phyloP scores from a whole-genome alignment of 495 filamentous ascomycete species.

The Viridothelium virens region DNA sequence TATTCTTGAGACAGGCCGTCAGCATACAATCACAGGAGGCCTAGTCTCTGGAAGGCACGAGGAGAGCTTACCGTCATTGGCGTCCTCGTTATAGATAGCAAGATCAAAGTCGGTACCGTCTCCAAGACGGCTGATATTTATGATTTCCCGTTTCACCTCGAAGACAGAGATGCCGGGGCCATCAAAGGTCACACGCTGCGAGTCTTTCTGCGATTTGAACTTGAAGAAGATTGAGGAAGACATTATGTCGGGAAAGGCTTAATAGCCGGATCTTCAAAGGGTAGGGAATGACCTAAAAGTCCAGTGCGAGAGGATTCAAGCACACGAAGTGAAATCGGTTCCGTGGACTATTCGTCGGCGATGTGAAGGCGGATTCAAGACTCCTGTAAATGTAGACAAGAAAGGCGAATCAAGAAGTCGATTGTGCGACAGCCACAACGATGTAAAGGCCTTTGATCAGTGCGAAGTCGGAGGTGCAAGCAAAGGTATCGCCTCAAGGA shows the following conservation, averaged over 20 bases:
- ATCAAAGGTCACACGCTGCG: conserved; percentile 89
- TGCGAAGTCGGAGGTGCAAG: background rate
- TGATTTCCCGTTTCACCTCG: conserved; percentile 97
- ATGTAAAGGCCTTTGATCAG: background rate
- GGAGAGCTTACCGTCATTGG: conserved; percentile 68
- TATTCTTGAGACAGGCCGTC: conserved; percentile 55
- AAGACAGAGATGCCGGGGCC: conserved; percentile 98
- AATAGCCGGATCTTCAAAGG: background rate
- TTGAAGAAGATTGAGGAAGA: conserved; percentile 98
- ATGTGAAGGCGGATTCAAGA: background rate
- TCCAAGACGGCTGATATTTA: conserved; percentile 80
- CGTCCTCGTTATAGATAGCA: conserved; percentile 83
- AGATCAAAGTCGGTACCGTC: conserved; percentile 97
- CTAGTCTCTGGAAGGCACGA: conserved; percentile 6
- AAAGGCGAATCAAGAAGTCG: background rate
- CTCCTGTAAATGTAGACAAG: background rate
- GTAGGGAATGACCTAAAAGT: background rate
- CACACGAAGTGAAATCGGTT: background rate
- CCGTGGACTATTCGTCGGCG: background rate
- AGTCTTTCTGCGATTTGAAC: conserved; percentile 98
- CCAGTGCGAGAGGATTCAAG: background rate
- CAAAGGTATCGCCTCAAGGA: background rate
- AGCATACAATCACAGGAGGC: background rate
- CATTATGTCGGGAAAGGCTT: conserved; percentile 50
- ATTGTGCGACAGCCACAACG: background rate